A percentile compares a stretch with the other conserved stretches of the same genome.
Evolutionary conservation across 805 yeast species (phyloP).

Genomic region (Metschnikowia hibisci): DNA sequence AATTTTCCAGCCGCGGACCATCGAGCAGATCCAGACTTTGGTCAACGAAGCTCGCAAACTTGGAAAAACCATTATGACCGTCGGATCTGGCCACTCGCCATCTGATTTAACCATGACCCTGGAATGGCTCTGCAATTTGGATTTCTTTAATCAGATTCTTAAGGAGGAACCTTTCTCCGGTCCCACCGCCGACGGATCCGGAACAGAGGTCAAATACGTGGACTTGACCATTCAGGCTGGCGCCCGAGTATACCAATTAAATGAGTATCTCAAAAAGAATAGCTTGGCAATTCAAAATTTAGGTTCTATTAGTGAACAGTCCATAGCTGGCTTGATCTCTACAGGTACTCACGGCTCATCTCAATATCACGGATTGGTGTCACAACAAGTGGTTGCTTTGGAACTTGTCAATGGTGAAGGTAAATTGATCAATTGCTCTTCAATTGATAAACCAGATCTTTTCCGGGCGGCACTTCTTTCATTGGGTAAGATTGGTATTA

Average conservation of each 20-base stretch:
- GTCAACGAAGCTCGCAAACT: conserved; percentile 60
- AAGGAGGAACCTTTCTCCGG: conserved; percentile 44
- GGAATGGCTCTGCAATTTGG: conserved; percentile 87
- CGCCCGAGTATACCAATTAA: conserved; percentile 69
- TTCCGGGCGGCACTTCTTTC: conserved; percentile 83
- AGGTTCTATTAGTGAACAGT: conserved; percentile 92
- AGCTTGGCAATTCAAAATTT: conserved; percentile 83
- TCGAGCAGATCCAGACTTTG: conserved; percentile 65
- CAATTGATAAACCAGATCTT: conserved; percentile 56
- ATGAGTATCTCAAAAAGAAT: conserved; percentile 55
- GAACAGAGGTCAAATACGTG: conserved; percentile 56
- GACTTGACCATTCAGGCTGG: conserved; percentile 97
- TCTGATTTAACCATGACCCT: conserved; percentile 82
- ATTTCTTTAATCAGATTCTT: conserved; percentile 60
- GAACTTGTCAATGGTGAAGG: conserved; percentile 76
- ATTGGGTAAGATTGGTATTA: conserved; percentile 87
- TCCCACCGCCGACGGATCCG: conserved; percentile 20
- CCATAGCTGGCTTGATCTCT: conserved; percentile 91
- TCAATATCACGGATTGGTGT: conserved; percentile 84
- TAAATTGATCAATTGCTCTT: conserved; percentile 61
- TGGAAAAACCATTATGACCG: conserved; percentile 69
- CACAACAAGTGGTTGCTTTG: conserved; percentile 80
- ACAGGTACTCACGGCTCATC: conserved; percentile 98
- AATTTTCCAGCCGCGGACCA: conserved; percentile 68
- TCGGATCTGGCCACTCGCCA: conserved; percentile 96